phyloP scores from a whole-genome alignment of 306 rosid species.

The Malus orientalis region DNA sequence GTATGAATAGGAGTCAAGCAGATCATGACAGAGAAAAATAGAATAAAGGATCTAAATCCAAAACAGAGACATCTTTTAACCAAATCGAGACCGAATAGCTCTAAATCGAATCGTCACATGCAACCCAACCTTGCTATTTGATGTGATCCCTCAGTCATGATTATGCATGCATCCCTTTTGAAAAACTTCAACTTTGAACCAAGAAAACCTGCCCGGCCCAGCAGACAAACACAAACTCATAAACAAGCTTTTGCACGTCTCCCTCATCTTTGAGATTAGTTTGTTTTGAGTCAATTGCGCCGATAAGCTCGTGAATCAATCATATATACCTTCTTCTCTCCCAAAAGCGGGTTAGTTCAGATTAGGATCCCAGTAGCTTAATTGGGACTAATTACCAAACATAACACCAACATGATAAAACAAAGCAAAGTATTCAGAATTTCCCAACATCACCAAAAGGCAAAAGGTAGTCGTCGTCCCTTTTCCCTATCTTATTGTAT shows the following conservation, averaged over 20 bases:
- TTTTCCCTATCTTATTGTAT: not conserved
- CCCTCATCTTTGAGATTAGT: not conserved
- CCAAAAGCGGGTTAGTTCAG: not conserved
- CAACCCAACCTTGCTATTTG: not conserved
- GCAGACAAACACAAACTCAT: not conserved
- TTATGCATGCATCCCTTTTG: not conserved
- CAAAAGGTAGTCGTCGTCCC: not conserved
- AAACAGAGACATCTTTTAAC: no score
- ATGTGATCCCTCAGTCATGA: not conserved
- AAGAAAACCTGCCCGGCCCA: constrained; percentile 9
- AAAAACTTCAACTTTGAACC: not conserved
- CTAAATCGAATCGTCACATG: not conserved
- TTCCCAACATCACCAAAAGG: not conserved
- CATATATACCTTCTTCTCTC: not conserved
- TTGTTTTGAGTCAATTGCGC: constrained; percentile 24
- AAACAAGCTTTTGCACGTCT: not conserved
- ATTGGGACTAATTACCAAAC: not conserved
- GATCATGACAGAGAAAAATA: no score
- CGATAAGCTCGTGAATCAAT: not conserved
- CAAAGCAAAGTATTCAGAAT: no score
- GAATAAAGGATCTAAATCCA: no score
- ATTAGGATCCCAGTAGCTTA: not conserved
- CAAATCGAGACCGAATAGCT: not conserved
- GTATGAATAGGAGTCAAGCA: no score
- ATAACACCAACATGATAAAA: not conserved